Conservation (phyloP, 768 basidiomycete species). For the Suillus occidentalis region DNA sequence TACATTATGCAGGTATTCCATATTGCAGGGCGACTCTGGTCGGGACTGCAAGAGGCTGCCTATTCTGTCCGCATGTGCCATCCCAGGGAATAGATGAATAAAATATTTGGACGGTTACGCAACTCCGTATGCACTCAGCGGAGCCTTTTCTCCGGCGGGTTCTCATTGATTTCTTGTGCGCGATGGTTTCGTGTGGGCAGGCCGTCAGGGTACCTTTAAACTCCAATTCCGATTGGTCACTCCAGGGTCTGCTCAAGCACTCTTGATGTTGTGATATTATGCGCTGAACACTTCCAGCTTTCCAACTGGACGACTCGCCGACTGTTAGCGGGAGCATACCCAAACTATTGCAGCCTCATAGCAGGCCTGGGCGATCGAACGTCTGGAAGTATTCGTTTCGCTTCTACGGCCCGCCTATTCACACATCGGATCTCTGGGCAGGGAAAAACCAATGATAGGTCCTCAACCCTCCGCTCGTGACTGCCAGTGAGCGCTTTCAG, state of each 20-base stretch:
- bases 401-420: not conserved
- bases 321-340: not conserved
- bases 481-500: not conserved
- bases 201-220: not conserved
- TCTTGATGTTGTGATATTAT: not conserved
- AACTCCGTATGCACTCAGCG: not conserved
- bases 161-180: not conserved
- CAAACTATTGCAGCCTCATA: not conserved
- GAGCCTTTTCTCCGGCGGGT: not conserved
- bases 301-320: not conserved
- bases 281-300: not conserved
- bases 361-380: not conserved
- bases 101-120: not conserved
- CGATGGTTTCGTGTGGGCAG: not conserved
- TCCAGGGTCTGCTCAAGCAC: not conserved
- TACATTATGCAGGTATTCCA: slow-evolving; percentile 12
- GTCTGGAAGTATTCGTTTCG: not conserved
- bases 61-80: not conserved
- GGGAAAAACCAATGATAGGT: not conserved
- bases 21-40: not conserved
- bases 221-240: not conserved
- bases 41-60: not conserved
- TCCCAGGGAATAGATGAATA: not conserved
- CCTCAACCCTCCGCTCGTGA: not conserved
- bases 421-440: not conserved